phyloP scores from a whole-genome alignment of 371 early-diverging fungal genomes.

The Rhizopus sp. region DNA sequence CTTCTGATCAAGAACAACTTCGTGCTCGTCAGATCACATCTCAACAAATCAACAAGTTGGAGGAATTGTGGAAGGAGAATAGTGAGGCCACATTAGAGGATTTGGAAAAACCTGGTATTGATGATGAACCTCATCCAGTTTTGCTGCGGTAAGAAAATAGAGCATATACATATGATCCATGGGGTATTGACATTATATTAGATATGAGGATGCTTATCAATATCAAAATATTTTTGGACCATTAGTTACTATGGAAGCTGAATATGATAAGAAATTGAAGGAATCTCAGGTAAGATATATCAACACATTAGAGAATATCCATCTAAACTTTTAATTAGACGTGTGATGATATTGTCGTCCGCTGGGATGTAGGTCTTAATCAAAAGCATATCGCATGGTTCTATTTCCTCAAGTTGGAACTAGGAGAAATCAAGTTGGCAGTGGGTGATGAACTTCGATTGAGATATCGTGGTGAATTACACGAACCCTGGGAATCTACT shows the following conservation, averaged over 20 bases:
- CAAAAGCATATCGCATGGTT: conserved; percentile 94
- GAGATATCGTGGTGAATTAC: conserved; percentile 86
- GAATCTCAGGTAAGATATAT: conserved; percentile 75
- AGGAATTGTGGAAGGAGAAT: conserved; percentile 92
- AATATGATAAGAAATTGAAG: conserved; percentile 92
- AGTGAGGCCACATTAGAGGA: conserved; percentile 79
- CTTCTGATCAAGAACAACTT: conserved; percentile 84
- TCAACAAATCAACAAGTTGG: conserved; percentile 84
- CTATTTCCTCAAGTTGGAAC: conserved; percentile 86
- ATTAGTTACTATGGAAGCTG: conserved; percentile 95
- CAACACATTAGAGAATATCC: not conserved
- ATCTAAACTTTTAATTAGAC: conserved; percentile 41
- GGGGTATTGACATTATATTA: conserved; percentile 19
- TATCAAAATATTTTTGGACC: conserved; percentile 97
- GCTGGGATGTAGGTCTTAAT: conserved; percentile 97
- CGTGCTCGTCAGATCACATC: conserved; percentile 85
- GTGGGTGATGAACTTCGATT: conserved; percentile 96
- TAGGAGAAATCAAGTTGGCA: conserved; percentile 92
- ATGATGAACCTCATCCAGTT: conserved; percentile 87
- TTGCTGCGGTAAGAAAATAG: conserved; percentile 57
- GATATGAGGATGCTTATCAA: conserved; percentile 96
- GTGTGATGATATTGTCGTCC: conserved; percentile 93
- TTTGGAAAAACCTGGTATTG: conserved; percentile 81
- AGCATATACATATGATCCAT: not conserved
- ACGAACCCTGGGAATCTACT: conserved; percentile 82